Evolutionary conservation across 2,329 filamentous ascomycete genomes (phyloP), one percentile per base, ranked within the genome.

Genomic region (Alternaria ventricosa): DNA sequence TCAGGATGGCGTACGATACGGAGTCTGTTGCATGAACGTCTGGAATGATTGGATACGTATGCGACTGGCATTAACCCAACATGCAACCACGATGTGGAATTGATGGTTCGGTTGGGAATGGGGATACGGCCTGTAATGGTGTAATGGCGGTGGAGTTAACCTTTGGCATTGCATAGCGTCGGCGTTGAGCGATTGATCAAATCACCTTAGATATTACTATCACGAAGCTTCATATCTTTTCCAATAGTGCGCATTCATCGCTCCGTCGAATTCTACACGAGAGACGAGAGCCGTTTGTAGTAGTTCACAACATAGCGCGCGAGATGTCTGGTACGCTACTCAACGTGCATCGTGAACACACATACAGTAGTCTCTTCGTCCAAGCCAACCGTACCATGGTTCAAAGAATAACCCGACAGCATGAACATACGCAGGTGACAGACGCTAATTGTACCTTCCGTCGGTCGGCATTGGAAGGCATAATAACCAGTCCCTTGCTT

Each of bases 1-100:
- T 59, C 57, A 47, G 66, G 65, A 61, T 64, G 49, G 57, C 55
- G 18, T 36, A 41, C 67, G 63, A 71, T 67, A 72, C 71, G 65
- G 61, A 66, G 30, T 58, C 62, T 63, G 76, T 76, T 74, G 75
- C 75, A 78, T 75, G 63, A 73, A 73, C 67, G 74, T 78, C 71
- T 74, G 71, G 71, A 66, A 65, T 62, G 69, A 66, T 63, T 57
- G 51, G 67, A 66, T 57, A 64, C 57, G 65, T 54, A 55, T 36
- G 49, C 44, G 41, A 22, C 66, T 58, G 60, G 69, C 62, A 69
- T 68, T 41, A 66, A 57, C 59, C 68, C 66, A 54, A 64, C 56
- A 65, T 57, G 64, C 46, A 45, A 41, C 46, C 63, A 41, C 22
- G 28, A 44, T 47, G 25, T 28, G 27, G 41, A 25, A 33, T 44